Evolutionary conservation across 2,329 filamentous ascomycete species (phyloP), one percentile per base, ranked within the genome.

Genomic region (Colletotrichum musae): DNA sequence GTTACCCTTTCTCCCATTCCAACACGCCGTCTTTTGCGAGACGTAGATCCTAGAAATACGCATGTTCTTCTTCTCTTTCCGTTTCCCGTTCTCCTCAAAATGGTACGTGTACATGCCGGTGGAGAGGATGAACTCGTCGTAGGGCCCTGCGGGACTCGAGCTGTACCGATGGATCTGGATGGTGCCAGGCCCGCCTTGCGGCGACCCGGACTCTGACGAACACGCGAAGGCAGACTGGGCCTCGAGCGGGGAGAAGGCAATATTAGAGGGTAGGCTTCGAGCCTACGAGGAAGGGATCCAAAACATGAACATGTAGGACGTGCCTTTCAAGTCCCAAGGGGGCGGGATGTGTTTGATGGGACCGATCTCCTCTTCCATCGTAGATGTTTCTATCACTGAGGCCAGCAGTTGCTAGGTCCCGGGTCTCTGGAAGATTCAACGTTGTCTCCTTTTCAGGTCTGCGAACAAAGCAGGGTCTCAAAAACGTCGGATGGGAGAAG

Each of bases 11-110:
- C 86, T 76, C 7, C 86, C 86, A 69, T 88, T 88, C 76, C 83
- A 87, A 71, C 83, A 84, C 0, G 84, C 86, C 26, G 83, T 74
- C 72, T 83, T 83, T 71, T 86, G 83, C n/a, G 85, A 87, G 15
- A 88, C 86, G 72, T 87, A 88, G 15, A 87, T 85, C 24, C 85
- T 80, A 16, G 85, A 86, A 71, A 87, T 82, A 48, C 83, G 79
- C 18, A 78, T 73, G 56, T 80, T 83, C 39, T 74, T 78, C 62
- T 74, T 79, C 63, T 72, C 79, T 32, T 70, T 71, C 26, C 74
- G 72, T 69, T 74, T 79, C 6, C 74, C 76, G 5, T 75, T 74
- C 28, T 77, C 72, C 21, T 80, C 80, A 39, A 80, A 76, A 15
- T 77, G 75, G 68, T 83, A 84, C 10, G 79, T 77, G 70, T 83